phyloP scores from a whole-genome alignment of 805 yeast species.

The Sugiyamaella lignohabitans region DNA sequence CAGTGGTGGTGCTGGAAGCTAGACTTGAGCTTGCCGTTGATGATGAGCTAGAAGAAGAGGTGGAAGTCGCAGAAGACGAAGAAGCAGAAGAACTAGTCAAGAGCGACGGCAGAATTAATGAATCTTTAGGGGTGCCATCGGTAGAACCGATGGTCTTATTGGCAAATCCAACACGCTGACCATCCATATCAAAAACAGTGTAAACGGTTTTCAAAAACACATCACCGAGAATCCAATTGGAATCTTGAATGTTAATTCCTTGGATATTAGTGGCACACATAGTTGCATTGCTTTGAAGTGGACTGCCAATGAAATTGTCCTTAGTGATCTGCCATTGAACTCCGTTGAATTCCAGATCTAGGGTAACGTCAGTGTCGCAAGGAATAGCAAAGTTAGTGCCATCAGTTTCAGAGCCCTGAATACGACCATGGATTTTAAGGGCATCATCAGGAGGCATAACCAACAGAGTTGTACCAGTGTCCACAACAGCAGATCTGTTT shows the following conservation, averaged over 20 bases:
- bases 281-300: slow-evolving; percentile 39
- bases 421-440: slow-evolving; percentile 44
- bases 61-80: not conserved
- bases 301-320: slow-evolving; percentile 43
- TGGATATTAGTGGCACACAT: slow-evolving; percentile 61
- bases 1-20: not conserved
- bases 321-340: slow-evolving; percentile 42
- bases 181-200: slow-evolving; percentile 50
- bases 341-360: slow-evolving; percentile 41
- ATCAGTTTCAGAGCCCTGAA: slow-evolving; percentile 46
- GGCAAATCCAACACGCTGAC: slow-evolving; percentile 51
- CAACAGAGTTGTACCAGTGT: slow-evolving; percentile 62
- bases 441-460: slow-evolving; percentile 54
- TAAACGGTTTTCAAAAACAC: slow-evolving; percentile 50
- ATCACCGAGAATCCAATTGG: slow-evolving; percentile 60
- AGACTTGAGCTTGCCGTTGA: not conserved
- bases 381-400: slow-evolving; percentile 57
- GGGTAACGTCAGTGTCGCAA: slow-evolving; percentile 42
- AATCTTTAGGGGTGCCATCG: slow-evolving; percentile 17
- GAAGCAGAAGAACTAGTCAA: not conserved
- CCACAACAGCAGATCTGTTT: slow-evolving; percentile 41
- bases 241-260: slow-evolving; percentile 39
- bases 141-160: slow-evolving; percentile 27
- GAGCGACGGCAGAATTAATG: slow-evolving; percentile 12
- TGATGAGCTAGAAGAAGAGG: not conserved